Evolutionary conservation across 805 yeast species (phyloP).

Genomic region (Teunomyces stri): DNA sequence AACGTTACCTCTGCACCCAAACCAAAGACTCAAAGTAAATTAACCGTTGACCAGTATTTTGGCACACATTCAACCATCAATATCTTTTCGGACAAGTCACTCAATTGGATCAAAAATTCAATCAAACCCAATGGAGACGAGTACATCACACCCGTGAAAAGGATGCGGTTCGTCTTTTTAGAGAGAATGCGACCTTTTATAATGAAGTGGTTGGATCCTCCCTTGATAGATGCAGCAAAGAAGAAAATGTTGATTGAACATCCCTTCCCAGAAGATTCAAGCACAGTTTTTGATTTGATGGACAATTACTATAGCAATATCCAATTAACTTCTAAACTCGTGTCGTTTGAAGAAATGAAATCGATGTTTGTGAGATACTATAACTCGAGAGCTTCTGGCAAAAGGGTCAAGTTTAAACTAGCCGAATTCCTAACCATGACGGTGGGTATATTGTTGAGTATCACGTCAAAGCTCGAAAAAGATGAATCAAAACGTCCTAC

Average conservation of each 20-base stretch:
- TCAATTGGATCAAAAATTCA: slow-evolving; percentile 29
- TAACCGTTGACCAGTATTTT: slow-evolving; percentile 18
- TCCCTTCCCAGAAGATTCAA: slow-evolving; percentile 22
- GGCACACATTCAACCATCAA: slow-evolving; percentile 38
- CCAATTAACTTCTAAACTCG: slow-evolving; percentile 20
- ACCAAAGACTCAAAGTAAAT: background rate
- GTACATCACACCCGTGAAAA: slow-evolving; percentile 22
- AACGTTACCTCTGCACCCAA: background rate
- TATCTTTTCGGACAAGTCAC: slow-evolving; percentile 32
- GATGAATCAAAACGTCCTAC: background rate
- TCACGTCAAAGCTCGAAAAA: slow-evolving; percentile 3
- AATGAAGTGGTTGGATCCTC: slow-evolving; percentile 32
- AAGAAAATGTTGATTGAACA: slow-evolving; percentile 17
- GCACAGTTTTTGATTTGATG: slow-evolving; percentile 25
- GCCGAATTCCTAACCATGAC: slow-evolving; percentile 37
- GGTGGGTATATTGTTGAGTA: slow-evolving; percentile 23
- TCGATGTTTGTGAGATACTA: slow-evolving; percentile 26
- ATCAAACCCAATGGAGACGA: slow-evolving; percentile 21
- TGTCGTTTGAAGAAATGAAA: slow-evolving; percentile 14
- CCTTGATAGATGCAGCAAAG: slow-evolving; percentile 17
- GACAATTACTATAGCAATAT: slow-evolving; percentile 21
- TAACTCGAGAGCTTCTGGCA: slow-evolving; percentile 6
- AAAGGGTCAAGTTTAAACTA: slow-evolving; percentile 17
- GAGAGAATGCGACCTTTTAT: slow-evolving; percentile 15
- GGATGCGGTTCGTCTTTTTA: slow-evolving; percentile 26